These are phyloP conservation scores for Blastobotrys malaysiensis DNA, from an alignment of 1,139 yeast species.

Conservation along the genomic window DNA sequence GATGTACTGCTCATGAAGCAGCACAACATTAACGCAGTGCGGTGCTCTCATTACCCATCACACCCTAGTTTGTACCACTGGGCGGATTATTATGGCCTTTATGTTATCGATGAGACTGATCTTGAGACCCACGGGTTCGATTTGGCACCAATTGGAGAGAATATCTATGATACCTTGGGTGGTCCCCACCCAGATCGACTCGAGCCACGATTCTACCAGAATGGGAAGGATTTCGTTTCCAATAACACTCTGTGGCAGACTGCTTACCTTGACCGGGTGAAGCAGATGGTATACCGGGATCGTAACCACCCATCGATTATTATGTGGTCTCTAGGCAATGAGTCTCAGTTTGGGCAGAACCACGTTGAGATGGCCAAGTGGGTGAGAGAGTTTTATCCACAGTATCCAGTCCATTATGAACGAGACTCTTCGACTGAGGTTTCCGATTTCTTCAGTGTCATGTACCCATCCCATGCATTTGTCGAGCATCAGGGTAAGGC, in stretches of 20 bases:
- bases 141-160: constrained; percentile 1
- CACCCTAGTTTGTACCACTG: constrained; percentile 22
- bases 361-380: constrained; percentile 32
- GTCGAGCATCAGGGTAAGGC: constrained; percentile 25
- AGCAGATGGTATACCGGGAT: constrained; percentile 33
- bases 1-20: constrained; percentile 35
- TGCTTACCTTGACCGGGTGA: constrained; percentile 36
- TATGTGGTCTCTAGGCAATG: constrained; percentile 40
- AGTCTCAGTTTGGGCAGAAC: constrained; percentile 35
- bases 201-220: constrained; percentile 14
- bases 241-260: constrained; percentile 33
- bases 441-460: constrained; percentile 33
- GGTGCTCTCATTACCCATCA: constrained; percentile 37
- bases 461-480: constrained; percentile 31
- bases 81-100: constrained; percentile 28
- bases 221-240: constrained; percentile 25
- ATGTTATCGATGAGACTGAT: constrained; percentile 39
- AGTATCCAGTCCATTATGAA: constrained; percentile 36
- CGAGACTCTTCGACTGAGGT: constrained; percentile 22
- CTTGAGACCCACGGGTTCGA: constrained; percentile 37
- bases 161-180: background rate
- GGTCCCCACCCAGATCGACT: constrained; percentile 7
- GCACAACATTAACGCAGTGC: constrained; percentile 35
- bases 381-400: constrained; percentile 26
- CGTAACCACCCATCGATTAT: constrained; percentile 34